These are phyloP conservation scores for Hypericum androsaemum DNA, from an alignment of 345 rosid genomes.

Conservation along the genomic window DNA sequence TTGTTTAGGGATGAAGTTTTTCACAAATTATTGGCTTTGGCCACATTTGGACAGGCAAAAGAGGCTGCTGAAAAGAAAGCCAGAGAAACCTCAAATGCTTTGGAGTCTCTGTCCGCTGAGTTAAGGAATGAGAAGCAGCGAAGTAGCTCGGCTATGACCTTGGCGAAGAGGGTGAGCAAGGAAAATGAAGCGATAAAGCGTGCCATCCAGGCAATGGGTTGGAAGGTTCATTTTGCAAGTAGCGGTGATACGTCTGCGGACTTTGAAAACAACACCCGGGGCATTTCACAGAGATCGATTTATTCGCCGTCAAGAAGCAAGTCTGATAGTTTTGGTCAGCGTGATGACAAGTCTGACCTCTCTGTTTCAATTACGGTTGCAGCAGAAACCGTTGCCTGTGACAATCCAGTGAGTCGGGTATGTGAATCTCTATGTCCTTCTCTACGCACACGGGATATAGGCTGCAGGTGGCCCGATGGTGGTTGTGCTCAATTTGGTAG, in stretches of 20 bases:
- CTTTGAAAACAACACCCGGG: conserved; percentile 31
- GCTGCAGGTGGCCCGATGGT: conserved; percentile 86
- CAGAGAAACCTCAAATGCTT: conserved; percentile 28
- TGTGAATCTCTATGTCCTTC: conserved; percentile 74
- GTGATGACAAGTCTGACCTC: conserved; percentile 42
- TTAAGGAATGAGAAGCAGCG: conserved; percentile 51
- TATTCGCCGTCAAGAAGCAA: conserved; percentile 25
- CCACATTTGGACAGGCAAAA: conserved; percentile 47
- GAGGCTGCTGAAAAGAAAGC: conserved; percentile 66
- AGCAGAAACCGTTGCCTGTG: conserved; percentile 36
- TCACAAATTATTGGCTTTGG: no score
- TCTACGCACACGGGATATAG: conserved; percentile 52
- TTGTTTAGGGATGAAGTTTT: no score
- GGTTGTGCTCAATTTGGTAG: conserved; percentile 74
- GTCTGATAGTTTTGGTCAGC: conserved; percentile 17
- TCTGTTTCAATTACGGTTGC: conserved; percentile 51
- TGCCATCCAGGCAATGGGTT: conserved; percentile 78
- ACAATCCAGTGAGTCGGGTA: conserved; percentile 27
- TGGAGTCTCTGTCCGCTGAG: conserved; percentile 53
- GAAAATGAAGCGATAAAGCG: conserved; percentile 58
- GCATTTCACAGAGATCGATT: conserved; percentile 18
- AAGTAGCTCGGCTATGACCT: conserved; percentile 47
- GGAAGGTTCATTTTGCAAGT: conserved; percentile 63
- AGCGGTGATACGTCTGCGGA: conserved; percentile 50
- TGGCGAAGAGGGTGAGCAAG: conserved; percentile 60